Base-by-base conservation (phyloP, 1,284 basidiomycete species). In the Gastroboletus turbinatus region DNA sequence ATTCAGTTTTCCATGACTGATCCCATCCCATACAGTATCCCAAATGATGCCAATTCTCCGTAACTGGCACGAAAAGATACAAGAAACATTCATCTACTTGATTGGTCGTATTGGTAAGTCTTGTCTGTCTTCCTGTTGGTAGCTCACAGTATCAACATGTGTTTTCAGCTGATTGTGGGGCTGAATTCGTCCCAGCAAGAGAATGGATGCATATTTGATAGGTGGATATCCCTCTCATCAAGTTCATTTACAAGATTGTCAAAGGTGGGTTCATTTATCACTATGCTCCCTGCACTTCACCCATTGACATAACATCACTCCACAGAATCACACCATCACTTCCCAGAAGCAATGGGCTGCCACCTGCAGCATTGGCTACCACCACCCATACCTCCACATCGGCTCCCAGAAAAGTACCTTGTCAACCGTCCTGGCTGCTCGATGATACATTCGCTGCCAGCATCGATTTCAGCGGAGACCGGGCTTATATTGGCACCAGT, bases 181-280 rank as follows among this genome's bases (percentile, higher is more conserved):
- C 97, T 39, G 97, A 99, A 76, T 98, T 94, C 60, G 97, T 99
- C 0, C 95, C 95, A 29, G 96, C 97, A 23, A 87, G 96, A 69
- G 97, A 99, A 76, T 98, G 96, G 96, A 99, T 99, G 97, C 90
- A 97, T 68, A 99, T 99, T 73, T 99, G 97, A 23, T 23, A 79
- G 58, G 75, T 82, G 56, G 88, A 85, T 64, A 86, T 92, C 62
- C 82, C 89, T 39, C 78, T 93, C 60, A 84, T 84, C 8, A 85
- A 89, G 63, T 93, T 94, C 77, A 84, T 88, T 67, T 84, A 87
- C 75, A 83, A 85, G 56, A 79, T 88, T 56, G 82, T n/a, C n/a
- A n/a, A n/a, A 89, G 78, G 87, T 87, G 63, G n/a, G 74, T 65
- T 61, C 76, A 92, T 52, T 39, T 82, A 84, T 57, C 71, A 87